phyloP scores from a whole-genome alignment of 148 eudicot genomes.

The Rhododendron williamsianum region DNA sequence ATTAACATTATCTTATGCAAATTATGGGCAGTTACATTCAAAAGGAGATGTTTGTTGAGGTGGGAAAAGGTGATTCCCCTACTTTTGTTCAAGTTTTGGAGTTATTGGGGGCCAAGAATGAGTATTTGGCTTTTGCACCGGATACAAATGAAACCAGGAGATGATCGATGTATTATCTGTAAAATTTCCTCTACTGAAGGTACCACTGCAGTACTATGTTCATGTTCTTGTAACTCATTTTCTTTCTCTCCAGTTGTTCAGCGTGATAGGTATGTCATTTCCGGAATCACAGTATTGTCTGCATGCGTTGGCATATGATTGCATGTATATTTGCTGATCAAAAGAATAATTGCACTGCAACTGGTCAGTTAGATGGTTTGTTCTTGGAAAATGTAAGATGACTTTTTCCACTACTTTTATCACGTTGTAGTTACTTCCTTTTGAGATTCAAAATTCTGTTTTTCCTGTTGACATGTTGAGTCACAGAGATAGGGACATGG shows the following conservation, averaged over 20 bases:
- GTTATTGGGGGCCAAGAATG: constrained; percentile 44
- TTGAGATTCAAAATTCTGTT: not conserved
- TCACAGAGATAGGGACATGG: not conserved
- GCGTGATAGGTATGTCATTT: not conserved
- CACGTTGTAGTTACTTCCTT: not conserved
- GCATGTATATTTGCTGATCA: not conserved
- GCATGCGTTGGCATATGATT: not conserved
- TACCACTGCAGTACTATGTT: constrained; percentile 16
- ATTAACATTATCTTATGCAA: not conserved
- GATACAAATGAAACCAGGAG: constrained; percentile 66
- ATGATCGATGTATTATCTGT: constrained; percentile 68
- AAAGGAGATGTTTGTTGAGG: constrained; percentile 82
- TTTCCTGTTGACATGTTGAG: not conserved
- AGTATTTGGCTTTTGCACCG: constrained; percentile 87
- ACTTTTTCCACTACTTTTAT: not conserved
- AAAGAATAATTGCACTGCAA: not conserved
- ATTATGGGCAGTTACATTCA: constrained; percentile 47
- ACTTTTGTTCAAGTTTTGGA: constrained; percentile 62
- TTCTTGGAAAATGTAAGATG: not conserved
- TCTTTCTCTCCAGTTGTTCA: not conserved
- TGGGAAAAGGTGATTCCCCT: constrained; percentile 75
- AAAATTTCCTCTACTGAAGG: constrained; percentile 81
- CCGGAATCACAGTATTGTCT: not conserved
- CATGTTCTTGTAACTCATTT: not conserved
- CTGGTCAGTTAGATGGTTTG: not conserved